Conservation (phyloP, 78 protist genomes). For the Isochrysis galbana region DNA sequence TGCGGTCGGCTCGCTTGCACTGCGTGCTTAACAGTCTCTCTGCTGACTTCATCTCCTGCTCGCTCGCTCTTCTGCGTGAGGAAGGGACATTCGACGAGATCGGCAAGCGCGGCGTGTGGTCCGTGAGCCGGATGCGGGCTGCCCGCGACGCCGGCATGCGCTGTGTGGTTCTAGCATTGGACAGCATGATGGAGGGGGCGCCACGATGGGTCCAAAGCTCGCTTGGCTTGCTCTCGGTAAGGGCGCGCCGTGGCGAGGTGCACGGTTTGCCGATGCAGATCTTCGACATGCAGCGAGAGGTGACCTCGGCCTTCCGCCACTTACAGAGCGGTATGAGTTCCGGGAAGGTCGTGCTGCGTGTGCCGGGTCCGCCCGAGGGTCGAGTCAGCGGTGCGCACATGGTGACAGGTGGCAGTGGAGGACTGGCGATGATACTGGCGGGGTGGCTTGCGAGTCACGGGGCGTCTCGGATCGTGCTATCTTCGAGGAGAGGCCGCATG, state of each 20-base stretch:
- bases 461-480: neutral
- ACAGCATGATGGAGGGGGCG: neutral
- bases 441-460: slow-evolving; percentile 7
- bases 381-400: neutral
- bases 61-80: neutral
- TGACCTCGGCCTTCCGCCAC: slow-evolving; percentile 20
- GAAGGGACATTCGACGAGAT: slow-evolving; percentile 25
- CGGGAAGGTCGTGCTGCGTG: slow-evolving; percentile 41
- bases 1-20: neutral
- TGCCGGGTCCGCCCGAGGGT: neutral
- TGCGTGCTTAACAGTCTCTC: slow-evolving; percentile 22
- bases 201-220: neutral
- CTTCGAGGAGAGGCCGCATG: neutral
- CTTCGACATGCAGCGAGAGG: neutral
- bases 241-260: neutral
- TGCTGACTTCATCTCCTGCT: neutral
- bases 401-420: slow-evolving; percentile 32
- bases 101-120: slow-evolving; percentile 35
- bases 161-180: neutral
- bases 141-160: neutral
- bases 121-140: neutral
- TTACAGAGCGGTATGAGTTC: neutral
- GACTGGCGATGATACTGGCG: neutral
- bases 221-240: neutral
- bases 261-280: neutral